Evolutionary conservation across 768 basidiomycete genomes (phyloP).

Genomic region (Tulasnella sp.): DNA sequence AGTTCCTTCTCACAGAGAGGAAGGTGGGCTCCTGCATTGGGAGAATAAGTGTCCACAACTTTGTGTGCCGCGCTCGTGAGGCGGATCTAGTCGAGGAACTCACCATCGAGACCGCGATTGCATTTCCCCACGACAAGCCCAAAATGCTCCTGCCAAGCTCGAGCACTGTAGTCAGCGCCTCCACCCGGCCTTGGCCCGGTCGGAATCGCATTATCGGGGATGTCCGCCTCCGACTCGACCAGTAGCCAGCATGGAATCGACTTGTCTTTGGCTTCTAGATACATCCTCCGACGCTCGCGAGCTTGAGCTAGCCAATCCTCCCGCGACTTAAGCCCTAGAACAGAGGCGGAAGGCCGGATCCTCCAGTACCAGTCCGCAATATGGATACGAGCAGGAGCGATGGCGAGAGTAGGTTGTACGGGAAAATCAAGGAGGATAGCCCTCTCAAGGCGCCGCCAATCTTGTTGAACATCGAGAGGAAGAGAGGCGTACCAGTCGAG

Average conservation of each 20-base stretch:
- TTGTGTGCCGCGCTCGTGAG: too few species aligned
- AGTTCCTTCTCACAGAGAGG: neutral
- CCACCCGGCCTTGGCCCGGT: neutral
- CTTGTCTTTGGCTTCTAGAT: neutral
- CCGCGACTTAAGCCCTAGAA: neutral
- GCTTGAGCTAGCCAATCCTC: neutral
- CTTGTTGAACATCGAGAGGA: neutral
- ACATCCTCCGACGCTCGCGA: neutral
- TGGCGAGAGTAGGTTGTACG: neutral
- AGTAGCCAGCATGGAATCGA: neutral
- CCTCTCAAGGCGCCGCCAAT: neutral
- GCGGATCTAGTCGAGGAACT: too few species aligned
- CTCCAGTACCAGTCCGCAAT: neutral
- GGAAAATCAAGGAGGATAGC: neutral
- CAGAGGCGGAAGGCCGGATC: neutral
- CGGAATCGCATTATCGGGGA: neutral
- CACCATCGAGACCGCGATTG: neutral
- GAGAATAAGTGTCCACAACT: neutral
- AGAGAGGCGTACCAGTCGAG: neutral
- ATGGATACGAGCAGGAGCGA: neutral
- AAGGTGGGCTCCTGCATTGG: neutral
- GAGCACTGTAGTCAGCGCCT: neutral
- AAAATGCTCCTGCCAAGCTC: neutral
- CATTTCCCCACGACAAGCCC: neutral
- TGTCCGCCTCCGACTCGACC: neutral